These are phyloP conservation scores for Fraxinus sp. DNA, from an alignment of 305 asterid genomes.

Conservation along the genomic window DNA sequence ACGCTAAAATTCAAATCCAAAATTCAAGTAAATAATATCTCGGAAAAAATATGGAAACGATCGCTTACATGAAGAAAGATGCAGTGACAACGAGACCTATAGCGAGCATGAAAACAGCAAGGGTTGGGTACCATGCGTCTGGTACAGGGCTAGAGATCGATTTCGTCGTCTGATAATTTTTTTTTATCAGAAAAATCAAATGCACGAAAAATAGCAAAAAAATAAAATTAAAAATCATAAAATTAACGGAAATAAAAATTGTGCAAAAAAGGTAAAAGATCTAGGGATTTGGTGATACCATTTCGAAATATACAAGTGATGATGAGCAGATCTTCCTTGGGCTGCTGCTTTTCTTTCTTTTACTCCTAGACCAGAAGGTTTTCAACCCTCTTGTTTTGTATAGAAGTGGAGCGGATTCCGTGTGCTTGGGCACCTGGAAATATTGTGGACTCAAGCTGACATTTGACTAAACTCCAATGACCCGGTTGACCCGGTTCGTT, in stretches of 20 bases:
- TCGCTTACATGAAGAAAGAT: conserved; percentile 71
- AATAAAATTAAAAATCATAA: background rate
- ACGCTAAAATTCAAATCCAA: background rate
- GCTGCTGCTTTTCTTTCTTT: background rate
- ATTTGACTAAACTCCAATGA: background rate
- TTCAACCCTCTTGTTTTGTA: background rate
- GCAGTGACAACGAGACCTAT: conserved; percentile 80
- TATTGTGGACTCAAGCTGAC: background rate
- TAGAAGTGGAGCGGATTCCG: background rate
- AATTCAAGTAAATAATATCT: background rate
- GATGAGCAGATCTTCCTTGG: background rate
- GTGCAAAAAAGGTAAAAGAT: background rate
- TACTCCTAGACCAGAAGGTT: background rate
- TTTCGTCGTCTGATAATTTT: conserved; percentile 52
- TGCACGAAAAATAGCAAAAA: background rate
- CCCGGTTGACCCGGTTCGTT: background rate
- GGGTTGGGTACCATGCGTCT: conserved; percentile 79
- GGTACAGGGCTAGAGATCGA: conserved; percentile 92
- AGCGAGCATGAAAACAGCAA: conserved; percentile 71
- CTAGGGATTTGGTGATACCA: background rate
- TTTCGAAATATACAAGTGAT: background rate
- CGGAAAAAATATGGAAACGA: conserved; percentile 3
- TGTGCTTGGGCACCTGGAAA: background rate
- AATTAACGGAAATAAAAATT: background rate
- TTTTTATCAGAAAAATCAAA: background rate